A percentile compares a stretch with the other conserved stretches of the same genome.
Conservation (phyloP, 2,329 filamentous ascomycete species). For the Didymosphaeria variabile region DNA sequence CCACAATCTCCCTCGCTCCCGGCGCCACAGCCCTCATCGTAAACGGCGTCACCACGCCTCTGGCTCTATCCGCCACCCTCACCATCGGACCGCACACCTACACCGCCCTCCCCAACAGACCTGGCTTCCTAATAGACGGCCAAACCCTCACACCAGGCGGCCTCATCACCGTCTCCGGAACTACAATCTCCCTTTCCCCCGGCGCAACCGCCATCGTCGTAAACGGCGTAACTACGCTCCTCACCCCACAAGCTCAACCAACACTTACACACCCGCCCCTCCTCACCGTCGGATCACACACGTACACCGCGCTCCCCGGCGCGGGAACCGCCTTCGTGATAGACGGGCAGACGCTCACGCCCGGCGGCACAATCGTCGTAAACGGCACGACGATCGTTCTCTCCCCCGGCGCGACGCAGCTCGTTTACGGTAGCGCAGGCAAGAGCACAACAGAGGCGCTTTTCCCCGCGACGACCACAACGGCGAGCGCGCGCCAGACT, state of each 20-base stretch:
- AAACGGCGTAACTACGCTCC: slow-evolving; percentile 42
- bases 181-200: slow-evolving; percentile 43
- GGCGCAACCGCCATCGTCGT: slow-evolving; percentile 41
- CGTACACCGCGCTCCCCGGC: slow-evolving; percentile 36
- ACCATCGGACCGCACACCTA: slow-evolving; percentile 42
- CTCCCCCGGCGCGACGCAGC: slow-evolving; percentile 45
- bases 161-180: slow-evolving; percentile 43
- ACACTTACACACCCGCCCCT: slow-evolving; percentile 38
- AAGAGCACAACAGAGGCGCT: slow-evolving; percentile 45
- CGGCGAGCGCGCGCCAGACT: background rate
- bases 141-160: slow-evolving; percentile 53
- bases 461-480: slow-evolving; percentile 51
- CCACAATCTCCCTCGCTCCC: slow-evolving; percentile 43
- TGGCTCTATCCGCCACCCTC: slow-evolving; percentile 35
- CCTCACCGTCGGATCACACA: slow-evolving; percentile 43
- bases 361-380: slow-evolving; percentile 47
- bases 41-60: slow-evolving; percentile 41
- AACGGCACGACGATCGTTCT: slow-evolving; percentile 47
- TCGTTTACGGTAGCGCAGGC: slow-evolving; percentile 47
- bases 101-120: slow-evolving; percentile 38
- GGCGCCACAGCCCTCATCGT: slow-evolving; percentile 41
- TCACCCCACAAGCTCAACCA: background rate
- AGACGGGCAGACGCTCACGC: slow-evolving; percentile 49
- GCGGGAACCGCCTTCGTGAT: slow-evolving; percentile 49
- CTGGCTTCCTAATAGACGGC: slow-evolving; percentile 49